A percentile compares a stretch with the other conserved stretches of the same genome.
phyloP scores from a whole-genome alignment of 345 rosid species.

The Brassica nigra region DNA sequence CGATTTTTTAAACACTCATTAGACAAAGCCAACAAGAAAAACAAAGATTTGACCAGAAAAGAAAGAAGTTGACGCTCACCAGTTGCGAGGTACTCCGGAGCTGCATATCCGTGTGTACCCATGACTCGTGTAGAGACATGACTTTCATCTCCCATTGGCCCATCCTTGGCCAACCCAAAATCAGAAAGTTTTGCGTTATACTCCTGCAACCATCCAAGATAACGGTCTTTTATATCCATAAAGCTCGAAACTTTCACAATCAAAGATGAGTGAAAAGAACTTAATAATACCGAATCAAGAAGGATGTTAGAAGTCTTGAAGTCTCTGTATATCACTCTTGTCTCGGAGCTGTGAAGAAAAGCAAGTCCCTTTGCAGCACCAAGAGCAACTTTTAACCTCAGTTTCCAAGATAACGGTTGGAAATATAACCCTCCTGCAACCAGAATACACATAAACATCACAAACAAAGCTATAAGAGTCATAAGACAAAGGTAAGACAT shows the following conservation, averaged over 20 bases:
- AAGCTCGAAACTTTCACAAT: constrained; percentile 11
- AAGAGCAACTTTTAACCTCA: constrained; percentile 81
- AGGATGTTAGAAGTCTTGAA: constrained; percentile 96
- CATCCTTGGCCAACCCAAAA: constrained; percentile 94
- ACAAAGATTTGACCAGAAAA: background rate
- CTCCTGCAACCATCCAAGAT: constrained; percentile 47
- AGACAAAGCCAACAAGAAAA: constrained; percentile 57
- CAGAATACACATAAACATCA: constrained; percentile 3
- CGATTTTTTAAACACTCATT: constrained; percentile 29
- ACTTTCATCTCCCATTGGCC: constrained; percentile 84
- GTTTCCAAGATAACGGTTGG: constrained; percentile 37
- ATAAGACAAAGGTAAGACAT: constrained; percentile 36
- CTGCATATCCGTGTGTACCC: constrained; percentile 95
- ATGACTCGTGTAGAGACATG: constrained; percentile 89
- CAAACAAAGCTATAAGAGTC: background rate
- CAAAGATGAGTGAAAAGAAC: constrained; percentile 2
- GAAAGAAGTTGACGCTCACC: constrained; percentile 44
- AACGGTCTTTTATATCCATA: background rate
- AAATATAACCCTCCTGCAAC: constrained; percentile 30
- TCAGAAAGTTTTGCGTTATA: constrained; percentile 91
- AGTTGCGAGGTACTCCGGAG: constrained; percentile 93
- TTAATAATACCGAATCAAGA: constrained; percentile 76
- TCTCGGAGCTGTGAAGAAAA: constrained; percentile 86
- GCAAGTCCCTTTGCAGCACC: constrained; percentile 98
- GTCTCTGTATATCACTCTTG: constrained; percentile 95